Percentiles rank a stretch among this genome's conserved stretches.
Conservation (phyloP, 164 flowering plant genomes). For the Annona cherimola region DNA sequence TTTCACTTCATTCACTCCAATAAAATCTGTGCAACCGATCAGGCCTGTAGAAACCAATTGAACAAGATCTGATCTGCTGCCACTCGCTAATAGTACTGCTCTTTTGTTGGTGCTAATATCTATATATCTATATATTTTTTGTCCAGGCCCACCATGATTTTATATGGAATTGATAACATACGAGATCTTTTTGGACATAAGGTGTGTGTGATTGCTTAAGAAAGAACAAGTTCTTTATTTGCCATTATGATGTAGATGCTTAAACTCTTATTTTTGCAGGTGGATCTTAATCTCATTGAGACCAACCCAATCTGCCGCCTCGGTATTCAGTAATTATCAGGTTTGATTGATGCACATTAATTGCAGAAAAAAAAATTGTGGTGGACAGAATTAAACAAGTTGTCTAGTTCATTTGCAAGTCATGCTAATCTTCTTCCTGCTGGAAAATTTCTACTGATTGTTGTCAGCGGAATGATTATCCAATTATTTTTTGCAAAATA, state of each 20-base stretch:
- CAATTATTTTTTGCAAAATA: too few relatives aligned
- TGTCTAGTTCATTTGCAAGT: too few relatives aligned
- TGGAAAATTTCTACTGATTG: too few relatives aligned
- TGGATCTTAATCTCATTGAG: slow-evolving; percentile 33
- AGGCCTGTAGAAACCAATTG: not conserved
- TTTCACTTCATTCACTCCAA: too few relatives aligned
- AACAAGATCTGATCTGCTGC: not conserved
- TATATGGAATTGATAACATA: slow-evolving; percentile 86
- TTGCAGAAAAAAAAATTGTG: too few relatives aligned
- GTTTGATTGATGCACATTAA: not conserved
- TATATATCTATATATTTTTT: slow-evolving; percentile 6
- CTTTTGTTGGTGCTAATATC: not conserved
- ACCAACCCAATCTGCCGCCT: slow-evolving; percentile 31
- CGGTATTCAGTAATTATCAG: slow-evolving; percentile 16
- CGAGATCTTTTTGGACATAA: slow-evolving; percentile 97
- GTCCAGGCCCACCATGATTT: slow-evolving; percentile 93
- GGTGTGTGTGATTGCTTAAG: slow-evolving; percentile 31
- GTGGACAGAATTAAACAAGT: too few relatives aligned
- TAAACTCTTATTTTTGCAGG: slow-evolving; percentile 17
- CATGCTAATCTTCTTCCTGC: too few relatives aligned
- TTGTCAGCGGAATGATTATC: too few relatives aligned
- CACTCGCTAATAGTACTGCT: not conserved
- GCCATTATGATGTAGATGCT: too few relatives aligned
- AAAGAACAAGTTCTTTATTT: not conserved
- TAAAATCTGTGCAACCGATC: too few relatives aligned